phyloP scores from a whole-genome alignment of 2,329 filamentous ascomycete species.

The Didymella sp. region DNA sequence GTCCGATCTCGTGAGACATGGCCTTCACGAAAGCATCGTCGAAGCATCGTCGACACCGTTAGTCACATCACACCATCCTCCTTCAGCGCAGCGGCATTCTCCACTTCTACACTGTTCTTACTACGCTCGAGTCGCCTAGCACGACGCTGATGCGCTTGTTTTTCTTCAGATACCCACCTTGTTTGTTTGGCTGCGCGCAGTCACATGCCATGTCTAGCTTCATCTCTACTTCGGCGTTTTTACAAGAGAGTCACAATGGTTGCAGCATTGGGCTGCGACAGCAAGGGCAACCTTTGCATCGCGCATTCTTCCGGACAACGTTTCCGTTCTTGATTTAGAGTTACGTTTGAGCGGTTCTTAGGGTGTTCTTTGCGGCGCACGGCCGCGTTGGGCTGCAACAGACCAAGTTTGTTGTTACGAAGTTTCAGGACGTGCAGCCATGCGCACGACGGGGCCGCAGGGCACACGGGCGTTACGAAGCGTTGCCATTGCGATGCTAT shows the following conservation, averaged over 20 bases:
- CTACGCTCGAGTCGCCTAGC: conserved; percentile 21
- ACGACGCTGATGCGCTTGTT: conserved; percentile 14
- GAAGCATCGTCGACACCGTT: conserved; percentile 11
- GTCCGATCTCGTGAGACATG: conserved; percentile 15
- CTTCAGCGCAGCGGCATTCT: conserved; percentile 21
- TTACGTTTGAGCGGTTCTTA: conserved; percentile 19
- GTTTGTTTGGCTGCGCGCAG: conserved; percentile 24
- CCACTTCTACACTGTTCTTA: conserved; percentile 28
- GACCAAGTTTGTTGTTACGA: conserved; percentile 8
- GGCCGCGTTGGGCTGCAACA: conserved; percentile 29
- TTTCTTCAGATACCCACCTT: conserved; percentile 37
- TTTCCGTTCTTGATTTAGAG: conserved; percentile 21
- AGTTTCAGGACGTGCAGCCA: conserved; percentile 11
- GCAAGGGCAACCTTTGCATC: conserved; percentile 27
- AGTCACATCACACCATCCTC: conserved; percentile 11
- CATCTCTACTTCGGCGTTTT: conserved; percentile 30
- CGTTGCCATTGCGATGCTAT: conserved; percentile 15
- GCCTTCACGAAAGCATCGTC: conserved; percentile 17
- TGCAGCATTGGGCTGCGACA: conserved; percentile 22
- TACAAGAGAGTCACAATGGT: conserved; percentile 12
- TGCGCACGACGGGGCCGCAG: conserved; percentile 9
- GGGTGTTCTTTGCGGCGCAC: conserved; percentile 21
- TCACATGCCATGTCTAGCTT: conserved; percentile 19
- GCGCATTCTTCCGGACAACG: conserved; percentile 2
- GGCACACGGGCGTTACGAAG: conserved; percentile 13